Evolutionary conservation across 495 filamentous ascomycete species (phyloP).

Genomic region (Alectoria sarmentosa): DNA sequence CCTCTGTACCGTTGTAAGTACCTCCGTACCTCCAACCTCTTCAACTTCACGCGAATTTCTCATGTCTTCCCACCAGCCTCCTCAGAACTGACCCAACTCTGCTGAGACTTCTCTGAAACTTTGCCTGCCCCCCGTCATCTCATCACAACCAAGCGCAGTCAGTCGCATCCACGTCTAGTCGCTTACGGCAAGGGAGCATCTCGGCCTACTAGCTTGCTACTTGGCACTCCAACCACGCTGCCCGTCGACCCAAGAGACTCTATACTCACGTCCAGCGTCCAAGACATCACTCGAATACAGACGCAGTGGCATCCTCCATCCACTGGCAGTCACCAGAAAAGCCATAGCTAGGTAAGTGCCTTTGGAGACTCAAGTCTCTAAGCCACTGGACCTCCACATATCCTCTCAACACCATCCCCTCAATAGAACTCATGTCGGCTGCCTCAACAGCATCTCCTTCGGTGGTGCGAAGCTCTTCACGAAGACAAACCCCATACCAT

Average conservation of each 20-base stretch:
- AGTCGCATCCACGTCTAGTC: background rate
- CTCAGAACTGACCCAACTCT: background rate
- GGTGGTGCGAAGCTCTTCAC: slow-evolving; percentile 26
- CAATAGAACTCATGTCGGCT: slow-evolving; percentile 18
- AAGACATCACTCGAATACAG: background rate
- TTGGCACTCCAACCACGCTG: background rate
- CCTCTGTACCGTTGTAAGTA: no score
- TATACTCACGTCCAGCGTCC: background rate
- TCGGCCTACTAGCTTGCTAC: slow-evolving; percentile 2
- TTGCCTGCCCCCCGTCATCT: background rate
- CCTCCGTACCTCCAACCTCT: background rate
- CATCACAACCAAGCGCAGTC: background rate
- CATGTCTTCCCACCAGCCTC: background rate
- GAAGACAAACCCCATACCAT: slow-evolving; percentile 22
- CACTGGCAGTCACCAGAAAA: background rate
- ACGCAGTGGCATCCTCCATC: background rate
- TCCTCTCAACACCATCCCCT: background rate
- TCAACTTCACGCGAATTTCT: background rate
- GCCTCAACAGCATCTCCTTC: slow-evolving; percentile 24
- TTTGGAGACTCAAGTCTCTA: background rate
- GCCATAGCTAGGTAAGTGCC: background rate
- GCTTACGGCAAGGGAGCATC: slow-evolving; percentile 1
- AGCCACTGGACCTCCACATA: background rate
- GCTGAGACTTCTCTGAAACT: background rate
- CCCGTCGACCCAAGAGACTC: background rate